phyloP scores from a whole-genome alignment of 108 stramenopile genomes.

The Cylindrotheca closterium region DNA sequence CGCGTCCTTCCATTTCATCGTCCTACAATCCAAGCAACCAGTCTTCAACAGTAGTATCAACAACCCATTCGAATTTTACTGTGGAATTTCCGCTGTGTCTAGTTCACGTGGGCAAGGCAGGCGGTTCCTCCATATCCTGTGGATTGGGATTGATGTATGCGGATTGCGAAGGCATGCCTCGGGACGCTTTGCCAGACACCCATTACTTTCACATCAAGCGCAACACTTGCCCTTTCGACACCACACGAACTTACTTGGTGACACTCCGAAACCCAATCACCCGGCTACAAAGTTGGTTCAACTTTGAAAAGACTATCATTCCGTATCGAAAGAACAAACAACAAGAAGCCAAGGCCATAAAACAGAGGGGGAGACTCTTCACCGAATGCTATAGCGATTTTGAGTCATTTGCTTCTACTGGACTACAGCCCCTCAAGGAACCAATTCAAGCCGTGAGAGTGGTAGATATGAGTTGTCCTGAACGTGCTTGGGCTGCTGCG shows the following conservation, averaged over 20 bases:
- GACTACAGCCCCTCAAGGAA: constrained; percentile 13
- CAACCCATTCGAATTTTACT: constrained; percentile 26
- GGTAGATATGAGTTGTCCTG: constrained; percentile 30
- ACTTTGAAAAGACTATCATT: constrained; percentile 37
- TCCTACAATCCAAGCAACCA: no score
- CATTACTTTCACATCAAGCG: constrained; percentile 30
- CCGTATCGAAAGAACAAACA: constrained; percentile 12
- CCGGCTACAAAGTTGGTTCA: constrained; percentile 32
- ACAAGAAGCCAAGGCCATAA: constrained; percentile 10
- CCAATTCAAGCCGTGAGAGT: constrained; percentile 2
- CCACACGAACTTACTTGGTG: constrained; percentile 19
- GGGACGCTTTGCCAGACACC: constrained; percentile 24
- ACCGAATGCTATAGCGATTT: constrained; percentile 31
- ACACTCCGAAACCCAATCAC: constrained; percentile 33
- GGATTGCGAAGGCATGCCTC: constrained; percentile 44
- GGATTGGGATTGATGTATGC: constrained; percentile 36
- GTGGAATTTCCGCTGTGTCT: constrained; percentile 33
- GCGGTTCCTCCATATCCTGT: constrained; percentile 32
- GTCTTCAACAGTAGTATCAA: background rate
- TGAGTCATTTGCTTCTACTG: constrained; percentile 13
- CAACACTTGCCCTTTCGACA: constrained; percentile 21
- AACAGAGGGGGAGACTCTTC: constrained; percentile 27
- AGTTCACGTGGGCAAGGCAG: constrained; percentile 38
- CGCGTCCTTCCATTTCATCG: no score
- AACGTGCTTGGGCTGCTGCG: constrained; percentile 39